Evolutionary conservation across 768 basidiomycete species (phyloP).

Genomic region (Epithele typhae): DNA sequence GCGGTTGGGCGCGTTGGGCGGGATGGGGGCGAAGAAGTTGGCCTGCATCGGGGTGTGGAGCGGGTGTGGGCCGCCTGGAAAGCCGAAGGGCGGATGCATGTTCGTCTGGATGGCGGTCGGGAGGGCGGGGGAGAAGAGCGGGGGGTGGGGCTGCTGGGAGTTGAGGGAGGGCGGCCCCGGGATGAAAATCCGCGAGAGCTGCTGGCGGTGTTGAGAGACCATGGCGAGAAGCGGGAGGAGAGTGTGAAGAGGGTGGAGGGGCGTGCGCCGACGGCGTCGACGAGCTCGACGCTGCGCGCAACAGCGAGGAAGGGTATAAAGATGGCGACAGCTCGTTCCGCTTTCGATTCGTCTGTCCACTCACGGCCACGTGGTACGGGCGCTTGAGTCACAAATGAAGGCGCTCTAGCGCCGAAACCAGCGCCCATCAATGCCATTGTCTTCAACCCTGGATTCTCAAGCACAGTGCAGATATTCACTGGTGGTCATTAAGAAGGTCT

Average conservation of each 20-base stretch:
- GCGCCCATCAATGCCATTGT: too few species aligned
- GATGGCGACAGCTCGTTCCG: conserved; percentile 1
- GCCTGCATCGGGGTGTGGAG: conserved; percentile 75
- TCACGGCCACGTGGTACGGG: neutral
- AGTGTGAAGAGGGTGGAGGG: neutral
- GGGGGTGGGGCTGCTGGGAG: conserved; percentile 51
- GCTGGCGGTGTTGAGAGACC: conserved; percentile 34
- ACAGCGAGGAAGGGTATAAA: conserved; percentile 2
- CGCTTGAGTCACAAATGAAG: too few species aligned
- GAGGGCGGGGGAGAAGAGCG: conserved; percentile 62
- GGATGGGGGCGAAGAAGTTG: conserved; percentile 49
- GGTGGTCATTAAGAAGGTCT: too few species aligned
- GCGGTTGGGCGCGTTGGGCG: conserved; percentile 45
- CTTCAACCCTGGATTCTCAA: too few species aligned
- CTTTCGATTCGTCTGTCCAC: neutral
- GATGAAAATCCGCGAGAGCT: conserved; percentile 53
- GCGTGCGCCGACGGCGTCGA: neutral
- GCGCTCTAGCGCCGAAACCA: too few species aligned
- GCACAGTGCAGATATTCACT: too few species aligned
- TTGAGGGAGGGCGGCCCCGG: conserved; percentile 39
- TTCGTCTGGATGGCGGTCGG: conserved; percentile 55
- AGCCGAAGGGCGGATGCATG: conserved; percentile 50
- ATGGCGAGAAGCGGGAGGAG: conserved; percentile 5
- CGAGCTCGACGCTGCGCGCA: conserved; percentile 2
- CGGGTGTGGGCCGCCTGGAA: conserved; percentile 27